phyloP scores from a whole-genome alignment of 148 eudicot species.

The Salicornia ramosissima region DNA sequence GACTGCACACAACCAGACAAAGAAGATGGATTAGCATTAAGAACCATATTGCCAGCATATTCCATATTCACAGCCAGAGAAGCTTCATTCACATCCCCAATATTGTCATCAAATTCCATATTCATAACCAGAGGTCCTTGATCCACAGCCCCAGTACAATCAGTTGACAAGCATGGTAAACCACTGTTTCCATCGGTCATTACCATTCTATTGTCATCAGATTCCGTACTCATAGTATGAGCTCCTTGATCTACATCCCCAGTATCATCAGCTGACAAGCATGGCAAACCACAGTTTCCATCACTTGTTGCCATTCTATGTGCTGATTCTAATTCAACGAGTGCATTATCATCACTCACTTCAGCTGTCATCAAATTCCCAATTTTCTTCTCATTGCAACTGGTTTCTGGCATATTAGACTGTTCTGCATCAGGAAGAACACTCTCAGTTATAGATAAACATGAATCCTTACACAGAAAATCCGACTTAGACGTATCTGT shows the following conservation, averaged over 20 bases:
- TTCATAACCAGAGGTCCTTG: constrained; percentile 18
- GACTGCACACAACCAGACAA: constrained; percentile 15
- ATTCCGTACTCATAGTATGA: constrained; percentile 15
- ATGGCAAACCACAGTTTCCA: constrained; percentile 14
- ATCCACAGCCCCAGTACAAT: constrained; percentile 17
- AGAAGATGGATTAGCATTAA: constrained; percentile 24
- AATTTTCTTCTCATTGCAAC: constrained; percentile 23
- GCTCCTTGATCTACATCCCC: constrained; percentile 17
- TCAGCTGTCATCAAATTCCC: constrained; percentile 15
- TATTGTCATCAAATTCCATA: constrained; percentile 22
- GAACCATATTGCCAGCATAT: constrained; percentile 17
- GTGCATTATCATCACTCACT: constrained; percentile 14
- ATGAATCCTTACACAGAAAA: constrained; percentile 1
- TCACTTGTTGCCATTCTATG: constrained; percentile 19
- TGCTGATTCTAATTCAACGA: constrained; percentile 23
- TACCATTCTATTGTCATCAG: background rate
- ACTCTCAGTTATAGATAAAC: constrained; percentile 13
- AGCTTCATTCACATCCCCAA: too few relatives aligned
- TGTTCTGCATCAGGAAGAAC: constrained; percentile 8
- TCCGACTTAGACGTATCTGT: constrained; percentile 22
- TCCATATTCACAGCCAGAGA: constrained; percentile 28
- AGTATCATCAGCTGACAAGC: constrained; percentile 15
- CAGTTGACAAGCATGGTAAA: background rate
- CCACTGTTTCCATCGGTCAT: background rate
- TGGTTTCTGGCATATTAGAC: constrained; percentile 14